Base-by-base conservation (phyloP, 768 basidiomycete species). In the Pisolithus marmoratus region DNA sequence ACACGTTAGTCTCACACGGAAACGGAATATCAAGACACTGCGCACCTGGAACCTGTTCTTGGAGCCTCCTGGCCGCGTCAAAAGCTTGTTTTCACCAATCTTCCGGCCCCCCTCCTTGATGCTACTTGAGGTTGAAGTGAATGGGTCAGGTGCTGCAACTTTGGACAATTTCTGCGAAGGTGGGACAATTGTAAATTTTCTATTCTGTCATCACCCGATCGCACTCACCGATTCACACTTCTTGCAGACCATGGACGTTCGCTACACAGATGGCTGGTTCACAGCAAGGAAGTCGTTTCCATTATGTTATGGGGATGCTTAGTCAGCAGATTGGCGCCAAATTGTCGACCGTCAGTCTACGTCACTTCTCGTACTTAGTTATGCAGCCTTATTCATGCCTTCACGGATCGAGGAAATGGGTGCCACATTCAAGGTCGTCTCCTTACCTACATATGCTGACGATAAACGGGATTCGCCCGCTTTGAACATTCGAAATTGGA, bases 61-160 rank as follows among this genome's bases (percentile, higher is more conserved):
- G 49, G 84, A 84, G 54, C 77, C 80, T 27, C 84, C 85, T 27
- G 84, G 84, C 34, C 85, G 77, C 49, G 74, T 73, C 42, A 89
- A 72, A 26, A 91, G 80, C 73, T 90, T 90, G 73, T 91, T 92
- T 75, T 89, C 90, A 54, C 86, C 87, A 38, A 92, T 79, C 68
- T 79, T 90, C 56, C 90, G 79, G 27, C 83, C 80, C 45, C 89
- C 89, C 17, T 85, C 85, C 72, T 86, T 90, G 71, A 90, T 85
- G 56, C 83, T 81, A 46, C 71, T 70, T 2, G 86, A 83, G 43
- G 85, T 84, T 11, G 88, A 78, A 29, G 76, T 78, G 70, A 91
- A 93, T 38, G 90, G 90, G 72, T 93, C 90, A 44, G 90, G 91
- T 3, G 90, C 90, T 51, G 90, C 90, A 42, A 93, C 78, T 68